Percentiles rank a stretch among this genome's conserved stretches.
Conservation (phyloP, 345 rosid species). For the Erysimum cheiranthoides region DNA sequence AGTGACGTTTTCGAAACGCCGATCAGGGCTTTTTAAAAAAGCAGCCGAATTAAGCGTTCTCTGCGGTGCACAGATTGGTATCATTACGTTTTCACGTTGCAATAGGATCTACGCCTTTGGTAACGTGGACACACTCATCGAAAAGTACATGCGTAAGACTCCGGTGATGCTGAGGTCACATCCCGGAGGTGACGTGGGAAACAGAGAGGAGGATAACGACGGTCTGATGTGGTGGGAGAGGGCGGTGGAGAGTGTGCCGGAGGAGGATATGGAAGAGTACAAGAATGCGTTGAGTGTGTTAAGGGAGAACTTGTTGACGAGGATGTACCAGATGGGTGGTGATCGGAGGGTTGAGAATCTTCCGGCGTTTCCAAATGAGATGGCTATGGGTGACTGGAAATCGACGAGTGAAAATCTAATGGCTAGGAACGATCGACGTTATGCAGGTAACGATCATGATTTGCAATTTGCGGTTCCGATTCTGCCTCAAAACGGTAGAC, state of each 20-base stretch:
- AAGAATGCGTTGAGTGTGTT: constrained; percentile 26
- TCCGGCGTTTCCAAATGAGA: constrained; percentile 3
- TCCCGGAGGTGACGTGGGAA: not conserved
- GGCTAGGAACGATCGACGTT: constrained; percentile 24
- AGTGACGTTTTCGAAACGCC: constrained; percentile 49
- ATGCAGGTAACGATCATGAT: constrained; percentile 22
- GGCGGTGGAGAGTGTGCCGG: constrained; percentile 42
- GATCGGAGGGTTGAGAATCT: constrained; percentile 32
- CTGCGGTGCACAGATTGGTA: constrained; percentile 43
- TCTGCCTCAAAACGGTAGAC: constrained; percentile 10
- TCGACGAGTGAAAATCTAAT: constrained; percentile 4
- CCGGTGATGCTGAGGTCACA: constrained; percentile 32
- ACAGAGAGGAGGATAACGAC: constrained; percentile 10
- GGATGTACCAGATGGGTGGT: constrained; percentile 31
- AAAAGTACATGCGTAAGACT: constrained; percentile 27
- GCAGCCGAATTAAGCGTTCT: constrained; percentile 46
- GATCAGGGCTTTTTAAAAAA: constrained; percentile 41
- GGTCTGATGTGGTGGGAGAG: constrained; percentile 47
- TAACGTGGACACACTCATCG: constrained; percentile 39
- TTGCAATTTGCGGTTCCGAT: constrained; percentile 3
- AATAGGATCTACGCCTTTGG: constrained; percentile 43
- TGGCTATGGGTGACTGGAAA: constrained; percentile 28
- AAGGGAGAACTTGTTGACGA: constrained; percentile 27
- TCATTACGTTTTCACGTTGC: constrained; percentile 42
- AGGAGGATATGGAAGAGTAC: constrained; percentile 43